These are phyloP conservation scores for Trametes coccinea DNA, from an alignment of 768 basidiomycete genomes.

Conservation along the genomic window DNA sequence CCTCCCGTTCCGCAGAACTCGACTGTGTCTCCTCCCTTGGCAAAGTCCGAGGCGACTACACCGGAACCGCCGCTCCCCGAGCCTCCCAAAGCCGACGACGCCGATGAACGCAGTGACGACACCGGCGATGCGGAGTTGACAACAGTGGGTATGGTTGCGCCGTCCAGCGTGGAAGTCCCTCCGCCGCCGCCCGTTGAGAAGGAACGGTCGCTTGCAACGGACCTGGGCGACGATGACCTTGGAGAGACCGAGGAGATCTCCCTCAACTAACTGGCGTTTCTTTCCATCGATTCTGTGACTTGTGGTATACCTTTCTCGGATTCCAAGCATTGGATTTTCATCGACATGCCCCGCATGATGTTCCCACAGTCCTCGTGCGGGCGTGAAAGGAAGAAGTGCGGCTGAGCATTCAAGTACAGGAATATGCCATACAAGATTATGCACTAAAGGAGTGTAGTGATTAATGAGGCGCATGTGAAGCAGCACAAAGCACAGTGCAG, in stretches of 20 bases:
- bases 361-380: too few species aligned
- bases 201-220: conserved; percentile 47
- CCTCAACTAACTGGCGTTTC: conserved; percentile 22
- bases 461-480: not conserved
- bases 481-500: not conserved
- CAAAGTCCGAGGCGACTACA: not conserved
- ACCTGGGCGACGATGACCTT: conserved; percentile 70
- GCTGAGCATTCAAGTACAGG: not conserved
- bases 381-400: not conserved
- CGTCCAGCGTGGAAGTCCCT: conserved; percentile 72
- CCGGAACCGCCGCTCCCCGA: conserved; percentile 20
- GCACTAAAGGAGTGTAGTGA: not conserved
- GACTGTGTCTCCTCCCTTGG: not conserved
- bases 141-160: conserved; percentile 46
- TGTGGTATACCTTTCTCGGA: not conserved
- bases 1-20: conserved; percentile 25
- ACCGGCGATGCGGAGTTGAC: conserved; percentile 21
- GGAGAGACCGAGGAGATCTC: conserved; percentile 77
- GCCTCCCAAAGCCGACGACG: conserved; percentile 11
- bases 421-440: not conserved
- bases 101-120: not conserved
- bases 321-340: too few species aligned
- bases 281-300: not conserved
- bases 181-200: conserved; percentile 81
- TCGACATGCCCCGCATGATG: too few species aligned